Conservation (phyloP, 1,284 basidiomycete species). For the Melampsora larici-populina region DNA sequence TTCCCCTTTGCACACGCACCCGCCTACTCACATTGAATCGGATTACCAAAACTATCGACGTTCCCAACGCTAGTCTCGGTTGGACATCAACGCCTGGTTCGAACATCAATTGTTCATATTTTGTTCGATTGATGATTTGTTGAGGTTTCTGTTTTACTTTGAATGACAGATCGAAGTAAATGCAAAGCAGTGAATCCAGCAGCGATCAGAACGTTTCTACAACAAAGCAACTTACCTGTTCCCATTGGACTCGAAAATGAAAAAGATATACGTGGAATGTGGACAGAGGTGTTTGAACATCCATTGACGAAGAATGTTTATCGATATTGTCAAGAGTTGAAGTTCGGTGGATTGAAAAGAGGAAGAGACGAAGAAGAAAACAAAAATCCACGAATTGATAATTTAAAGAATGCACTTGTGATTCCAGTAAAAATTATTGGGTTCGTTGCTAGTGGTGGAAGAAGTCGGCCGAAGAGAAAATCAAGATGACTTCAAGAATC, state of each 20-base stretch:
- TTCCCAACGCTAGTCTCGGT: neutral
- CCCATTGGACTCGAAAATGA: neutral
- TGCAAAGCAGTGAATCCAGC: neutral
- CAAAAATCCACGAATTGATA: neutral
- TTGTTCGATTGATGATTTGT: too few species aligned
- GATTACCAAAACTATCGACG: neutral
- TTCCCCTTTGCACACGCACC: neutral
- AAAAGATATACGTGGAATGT: neutral
- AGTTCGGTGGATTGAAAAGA: neutral
- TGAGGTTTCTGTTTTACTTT: too few species aligned
- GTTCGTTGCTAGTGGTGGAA: neutral
- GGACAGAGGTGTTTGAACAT: neutral
- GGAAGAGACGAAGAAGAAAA: neutral
- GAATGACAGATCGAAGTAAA: neutral
- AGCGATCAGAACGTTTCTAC: neutral
- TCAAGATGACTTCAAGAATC: too few species aligned
- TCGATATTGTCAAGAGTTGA: constrained; percentile 3
- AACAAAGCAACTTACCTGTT: neutral
- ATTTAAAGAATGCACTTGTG: neutral
- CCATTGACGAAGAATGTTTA: neutral
- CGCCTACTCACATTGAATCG: too few species aligned
- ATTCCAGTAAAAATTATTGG: neutral
- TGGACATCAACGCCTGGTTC: constrained; percentile 2
- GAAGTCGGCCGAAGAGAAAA: too few species aligned
- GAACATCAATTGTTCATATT: neutral